These are phyloP conservation scores for Astrocystis sublimbata DNA, from an alignment of 495 filamentous ascomycete genomes.

Conservation along the genomic window DNA sequence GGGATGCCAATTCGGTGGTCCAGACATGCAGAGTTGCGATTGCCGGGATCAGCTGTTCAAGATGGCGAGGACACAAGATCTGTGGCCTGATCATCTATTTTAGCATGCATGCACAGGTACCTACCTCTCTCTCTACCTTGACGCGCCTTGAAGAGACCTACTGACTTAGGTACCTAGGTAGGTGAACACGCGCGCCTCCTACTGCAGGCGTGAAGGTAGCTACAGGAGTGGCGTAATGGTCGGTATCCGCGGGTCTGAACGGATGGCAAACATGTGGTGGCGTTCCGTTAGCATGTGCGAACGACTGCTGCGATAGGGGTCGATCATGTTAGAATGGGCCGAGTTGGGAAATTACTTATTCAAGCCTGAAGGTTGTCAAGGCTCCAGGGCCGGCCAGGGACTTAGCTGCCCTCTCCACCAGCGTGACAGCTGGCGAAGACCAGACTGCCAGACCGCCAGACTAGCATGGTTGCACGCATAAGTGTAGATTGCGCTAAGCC, in stretches of 20 bases:
- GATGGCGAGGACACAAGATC: not conserved
- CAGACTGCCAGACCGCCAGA: too few relatives aligned
- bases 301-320: not conserved
- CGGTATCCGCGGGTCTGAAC: constrained; percentile 7
- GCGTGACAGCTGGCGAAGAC: not conserved
- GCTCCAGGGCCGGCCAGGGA: not conserved
- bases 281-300: not conserved
- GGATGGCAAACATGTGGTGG: not conserved
- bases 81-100: not conserved
- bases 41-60: constrained; percentile 11
- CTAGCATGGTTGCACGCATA: not conserved
- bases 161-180: not conserved
- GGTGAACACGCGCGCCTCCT: too few relatives aligned
- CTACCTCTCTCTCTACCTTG: too few relatives aligned
- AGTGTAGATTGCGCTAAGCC: not conserved
- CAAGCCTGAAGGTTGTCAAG: not conserved
- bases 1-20: not conserved
- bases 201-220: not conserved
- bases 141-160: too few relatives aligned
- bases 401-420: not conserved
- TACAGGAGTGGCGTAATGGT: not conserved
- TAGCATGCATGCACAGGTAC: not conserved
- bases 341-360: constrained; percentile 2
- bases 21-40: not conserved
- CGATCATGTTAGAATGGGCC: constrained; percentile 14